A percentile compares a stretch with the other conserved stretches of the same genome.
These are phyloP conservation scores for Rutstroemia sp. DNA, from an alignment of 2,329 filamentous ascomycete genomes.

Conservation along the genomic window DNA sequence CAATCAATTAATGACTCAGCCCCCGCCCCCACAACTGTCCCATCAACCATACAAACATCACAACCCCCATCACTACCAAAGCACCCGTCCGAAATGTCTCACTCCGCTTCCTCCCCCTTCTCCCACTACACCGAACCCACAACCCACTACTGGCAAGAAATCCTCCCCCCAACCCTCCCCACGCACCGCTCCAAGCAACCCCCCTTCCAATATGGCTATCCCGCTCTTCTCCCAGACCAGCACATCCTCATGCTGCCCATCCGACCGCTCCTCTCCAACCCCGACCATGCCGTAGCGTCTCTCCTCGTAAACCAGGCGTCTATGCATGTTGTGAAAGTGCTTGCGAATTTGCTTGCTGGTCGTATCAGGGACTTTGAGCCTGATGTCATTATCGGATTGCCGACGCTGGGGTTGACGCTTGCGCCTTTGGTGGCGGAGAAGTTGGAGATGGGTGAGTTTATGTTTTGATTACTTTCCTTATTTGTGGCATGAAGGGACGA, in stretches of 20 bases:
- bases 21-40: not conserved
- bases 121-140: conserved; percentile 22
- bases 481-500: not conserved
- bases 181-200: not conserved
- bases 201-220: conserved; percentile 21
- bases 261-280: conserved; percentile 9
- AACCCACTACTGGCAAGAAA: conserved; percentile 24
- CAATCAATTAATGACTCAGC: not conserved
- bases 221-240: conserved; percentile 18
- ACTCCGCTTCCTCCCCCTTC: not conserved
- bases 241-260: conserved; percentile 23
- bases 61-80: not conserved
- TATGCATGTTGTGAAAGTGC: conserved; percentile 15
- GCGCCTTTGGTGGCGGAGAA: conserved; percentile 19
- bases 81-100: not conserved
- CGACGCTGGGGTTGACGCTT: conserved; percentile 22
- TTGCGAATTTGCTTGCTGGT: conserved; percentile 14
- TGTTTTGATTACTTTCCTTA: not conserved
- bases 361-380: conserved; percentile 11
- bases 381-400: conserved; percentile 23
- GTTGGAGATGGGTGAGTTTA: conserved; percentile 18
- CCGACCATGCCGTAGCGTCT: conserved; percentile 22
- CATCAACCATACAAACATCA: not conserved
- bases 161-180: conserved; percentile 5
- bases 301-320: conserved; percentile 24